Evolutionary conservation across 441 rosid genomes (phyloP), one percentile per base, ranked within the genome.

Genomic region (Syzygium syzygioides): DNA sequence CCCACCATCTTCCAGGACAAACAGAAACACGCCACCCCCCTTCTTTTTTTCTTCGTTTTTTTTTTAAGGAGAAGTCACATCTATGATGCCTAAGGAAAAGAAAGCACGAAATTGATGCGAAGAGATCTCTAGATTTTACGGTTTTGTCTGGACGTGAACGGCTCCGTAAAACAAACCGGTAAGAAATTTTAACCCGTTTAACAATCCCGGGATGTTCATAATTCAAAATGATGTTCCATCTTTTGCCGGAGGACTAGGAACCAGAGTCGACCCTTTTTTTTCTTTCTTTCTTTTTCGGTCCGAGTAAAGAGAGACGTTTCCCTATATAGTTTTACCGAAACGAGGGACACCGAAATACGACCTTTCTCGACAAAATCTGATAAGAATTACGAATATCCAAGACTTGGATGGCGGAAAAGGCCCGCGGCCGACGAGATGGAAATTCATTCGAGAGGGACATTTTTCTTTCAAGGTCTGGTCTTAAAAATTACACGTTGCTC

Each of bases 281-380:
- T 1, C 8, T 5, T 9, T 34, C 4, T 2, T 0, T 37, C 4
- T 23, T 20, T 8, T 56, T 9, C 11, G 0, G 5, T 23, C n/a
- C 83, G 9, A 37, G 17, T 37, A 20, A 76, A 76, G 17, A 2
- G 83, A 6, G 52, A 17, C 0, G n/a, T 12, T 76, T 15, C 2
- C 26, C 1, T 28, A 71, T 11, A 3, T 2, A 1, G 28, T 71
- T 23, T 76, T 37, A 68, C 79, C 26, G 3, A 34, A 59, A 68
- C 14, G 8, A 10, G 4, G 0, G 2, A 26, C 28, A 68, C 80
- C 3, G 41, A 68, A 68, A 34, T 19, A 37, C 15, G 19, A 34
- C 37, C 14, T 18, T 68, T 34, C 79, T 18, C 48, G 34, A 37
- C 23, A 23, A 68, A 68, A 25, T 34, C 2, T 25, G 45, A 6